These are phyloP conservation scores for Aegilops speltoides DNA, from an alignment of 176 grass and related monocot genomes.

Conservation along the genomic window DNA sequence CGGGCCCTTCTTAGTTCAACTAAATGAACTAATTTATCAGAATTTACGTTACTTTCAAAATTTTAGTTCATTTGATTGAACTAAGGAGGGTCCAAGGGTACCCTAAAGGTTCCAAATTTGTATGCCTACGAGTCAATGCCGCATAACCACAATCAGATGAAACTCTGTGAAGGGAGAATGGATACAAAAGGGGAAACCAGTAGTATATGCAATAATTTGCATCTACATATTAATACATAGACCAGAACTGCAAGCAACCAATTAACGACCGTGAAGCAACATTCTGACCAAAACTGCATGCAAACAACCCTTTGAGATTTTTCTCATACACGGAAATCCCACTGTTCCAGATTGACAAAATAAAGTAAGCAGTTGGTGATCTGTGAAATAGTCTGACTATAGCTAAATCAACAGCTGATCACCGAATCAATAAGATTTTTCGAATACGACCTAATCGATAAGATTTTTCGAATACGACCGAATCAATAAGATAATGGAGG, in stretches of 20 bases:
- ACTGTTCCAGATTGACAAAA: slow-evolving; percentile 2
- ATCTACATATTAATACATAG: neutral
- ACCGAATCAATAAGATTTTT: neutral
- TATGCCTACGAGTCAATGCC: neutral
- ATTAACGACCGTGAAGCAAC: slow-evolving; percentile 3
- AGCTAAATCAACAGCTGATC: neutral
- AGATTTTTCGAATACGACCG: neutral
- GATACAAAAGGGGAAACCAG: neutral
- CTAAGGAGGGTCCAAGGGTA: too few species aligned
- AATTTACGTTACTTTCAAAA: too few species aligned
- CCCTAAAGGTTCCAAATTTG: too few species aligned
- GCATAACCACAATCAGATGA: neutral
- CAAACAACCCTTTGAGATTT: slow-evolving; percentile 1
- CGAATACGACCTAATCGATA: neutral
- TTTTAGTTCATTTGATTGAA: too few species aligned
- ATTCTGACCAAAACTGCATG: neutral
- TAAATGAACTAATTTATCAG: too few species aligned
- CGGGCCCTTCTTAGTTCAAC: too few species aligned
- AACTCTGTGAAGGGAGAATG: slow-evolving; percentile 5
- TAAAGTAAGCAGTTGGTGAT: too few species aligned
- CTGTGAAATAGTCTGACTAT: neutral
- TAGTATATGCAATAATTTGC: neutral
- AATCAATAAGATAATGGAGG: slow-evolving; percentile 2
- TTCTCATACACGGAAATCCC: neutral
- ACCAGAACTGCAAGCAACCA: slow-evolving; percentile 4